Percentiles rank a stretch among this genome's conserved stretches.
These are phyloP conservation scores for Microcos paniculata DNA, from an alignment of 345 rosid genomes.

Conservation along the genomic window DNA sequence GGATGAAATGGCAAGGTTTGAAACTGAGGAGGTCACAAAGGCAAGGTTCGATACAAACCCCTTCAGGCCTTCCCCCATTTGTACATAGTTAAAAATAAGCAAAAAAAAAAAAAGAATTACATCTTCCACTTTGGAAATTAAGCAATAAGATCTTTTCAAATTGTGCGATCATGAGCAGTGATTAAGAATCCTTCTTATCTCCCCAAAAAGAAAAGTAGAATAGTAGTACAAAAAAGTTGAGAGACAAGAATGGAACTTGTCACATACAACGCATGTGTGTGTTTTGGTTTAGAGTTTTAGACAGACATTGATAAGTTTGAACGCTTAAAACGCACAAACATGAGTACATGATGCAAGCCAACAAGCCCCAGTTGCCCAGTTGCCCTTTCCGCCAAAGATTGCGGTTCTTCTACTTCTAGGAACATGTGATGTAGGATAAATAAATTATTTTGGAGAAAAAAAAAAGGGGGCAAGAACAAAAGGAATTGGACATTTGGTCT, in stretches of 20 bases:
- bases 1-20: too few species aligned
- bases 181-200: neutral
- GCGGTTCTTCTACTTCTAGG: neutral
- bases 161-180: too few species aligned
- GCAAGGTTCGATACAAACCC: too few species aligned
- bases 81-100: too few species aligned
- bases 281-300: neutral
- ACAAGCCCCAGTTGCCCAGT: neutral
- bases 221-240: neutral
- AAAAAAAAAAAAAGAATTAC: too few species aligned
- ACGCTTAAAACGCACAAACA: neutral
- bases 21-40: too few species aligned
- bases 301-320: neutral
- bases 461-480: neutral
- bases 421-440: constrained; percentile 14
- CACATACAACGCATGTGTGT: neutral
- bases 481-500: constrained; percentile 1
- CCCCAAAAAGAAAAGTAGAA: neutral
- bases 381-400: neutral
- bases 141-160: too few species aligned
- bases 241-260: neutral
- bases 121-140: too few species aligned
- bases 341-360: neutral
- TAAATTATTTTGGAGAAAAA: neutral
- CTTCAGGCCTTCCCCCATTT: too few species aligned